Conservation (phyloP, 176 grass and related monocot genomes). For the Neostapfia colusana region DNA sequence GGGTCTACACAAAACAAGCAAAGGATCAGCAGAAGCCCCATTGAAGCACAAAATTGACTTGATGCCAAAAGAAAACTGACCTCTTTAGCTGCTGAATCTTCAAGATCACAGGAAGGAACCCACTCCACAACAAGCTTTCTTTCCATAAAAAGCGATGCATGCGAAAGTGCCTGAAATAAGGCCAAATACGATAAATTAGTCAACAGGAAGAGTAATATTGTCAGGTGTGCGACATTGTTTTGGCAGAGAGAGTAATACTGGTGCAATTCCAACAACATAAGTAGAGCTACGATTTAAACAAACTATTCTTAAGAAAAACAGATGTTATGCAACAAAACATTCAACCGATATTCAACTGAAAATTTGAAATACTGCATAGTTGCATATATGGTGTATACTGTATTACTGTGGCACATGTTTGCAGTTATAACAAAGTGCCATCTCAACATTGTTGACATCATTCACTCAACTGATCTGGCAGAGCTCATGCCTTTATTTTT, state of each 20-base stretch:
- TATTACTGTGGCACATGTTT: too few species aligned
- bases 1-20: constrained; percentile 57
- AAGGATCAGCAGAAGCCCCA: constrained; percentile 26
- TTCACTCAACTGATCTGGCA: background rate
- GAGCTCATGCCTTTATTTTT: background rate
- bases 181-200: constrained; percentile 21
- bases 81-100: constrained; percentile 71
- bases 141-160: constrained; percentile 80
- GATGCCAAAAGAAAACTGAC: constrained; percentile 46
- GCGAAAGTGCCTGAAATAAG: constrained; percentile 76
- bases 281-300: background rate
- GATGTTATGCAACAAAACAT: background rate
- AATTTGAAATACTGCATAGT: background rate
- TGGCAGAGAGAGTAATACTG: background rate
- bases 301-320: background rate
- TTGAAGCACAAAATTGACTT: constrained; percentile 21
- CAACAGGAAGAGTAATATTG: constrained; percentile 23
- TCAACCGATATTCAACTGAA: constrained; percentile 9
- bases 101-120: constrained; percentile 91
- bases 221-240: background rate
- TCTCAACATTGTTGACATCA: background rate
- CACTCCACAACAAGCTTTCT: constrained; percentile 91
- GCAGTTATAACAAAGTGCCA: background rate
- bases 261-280: background rate
- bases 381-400: background rate